Conservation (phyloP, 768 basidiomycete species). For the Mycena filopes region DNA sequence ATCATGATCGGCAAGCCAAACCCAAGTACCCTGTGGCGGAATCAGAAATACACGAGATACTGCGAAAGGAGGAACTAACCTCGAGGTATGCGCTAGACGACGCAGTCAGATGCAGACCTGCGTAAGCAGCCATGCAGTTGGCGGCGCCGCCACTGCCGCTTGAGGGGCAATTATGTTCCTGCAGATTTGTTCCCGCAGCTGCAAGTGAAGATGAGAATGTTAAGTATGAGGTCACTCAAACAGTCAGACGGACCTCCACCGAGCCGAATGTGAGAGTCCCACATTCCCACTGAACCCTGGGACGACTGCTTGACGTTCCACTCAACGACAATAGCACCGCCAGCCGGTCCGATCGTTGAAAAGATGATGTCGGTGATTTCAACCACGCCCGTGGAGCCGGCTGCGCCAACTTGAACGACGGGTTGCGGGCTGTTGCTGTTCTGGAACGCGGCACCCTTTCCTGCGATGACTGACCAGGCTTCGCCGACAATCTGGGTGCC, state of each 20-base stretch:
- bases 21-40: constrained; percentile 71
- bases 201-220: neutral
- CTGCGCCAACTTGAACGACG: constrained; percentile 63
- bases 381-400: constrained; percentile 59
- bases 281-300: constrained; percentile 68
- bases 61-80: constrained; percentile 45
- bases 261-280: constrained; percentile 66
- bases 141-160: constrained; percentile 52
- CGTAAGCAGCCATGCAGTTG: constrained; percentile 71
- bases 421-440: constrained; percentile 55
- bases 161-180: constrained; percentile 56
- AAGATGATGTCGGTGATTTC: constrained; percentile 77
- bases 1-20: constrained; percentile 85
- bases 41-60: neutral
- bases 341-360: constrained; percentile 60
- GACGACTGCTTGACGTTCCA: constrained; percentile 72
- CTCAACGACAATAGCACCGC: constrained; percentile 75
- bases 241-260: constrained; percentile 47
- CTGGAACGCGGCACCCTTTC: constrained; percentile 58
- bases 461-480: constrained; percentile 68
- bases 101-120: constrained; percentile 69
- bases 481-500: constrained; percentile 71
- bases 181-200: constrained; percentile 67
- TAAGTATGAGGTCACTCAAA: neutral
- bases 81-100: constrained; percentile 71